Conservation (phyloP, 441 rosid genomes). For the Flueggea neowawraea region DNA sequence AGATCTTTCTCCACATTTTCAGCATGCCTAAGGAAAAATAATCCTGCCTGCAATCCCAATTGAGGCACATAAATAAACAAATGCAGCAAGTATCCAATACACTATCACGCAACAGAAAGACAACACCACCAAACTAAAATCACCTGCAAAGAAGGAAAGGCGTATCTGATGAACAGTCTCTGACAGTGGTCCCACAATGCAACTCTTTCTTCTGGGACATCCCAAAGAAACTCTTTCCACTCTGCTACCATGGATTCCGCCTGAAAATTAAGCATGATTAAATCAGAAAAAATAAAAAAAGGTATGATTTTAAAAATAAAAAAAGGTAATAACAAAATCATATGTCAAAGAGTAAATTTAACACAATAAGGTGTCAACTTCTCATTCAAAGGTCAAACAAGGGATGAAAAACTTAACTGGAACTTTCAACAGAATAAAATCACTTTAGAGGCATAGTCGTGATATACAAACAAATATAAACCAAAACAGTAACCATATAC, state of each 20-base stretch:
- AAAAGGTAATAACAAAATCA: neutral
- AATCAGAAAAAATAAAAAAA: constrained; percentile 9
- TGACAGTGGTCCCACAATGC: constrained; percentile 99
- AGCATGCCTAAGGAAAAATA: constrained; percentile 95
- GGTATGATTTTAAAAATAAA: too few relatives aligned
- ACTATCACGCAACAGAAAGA: neutral
- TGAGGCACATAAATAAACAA: constrained; percentile 6
- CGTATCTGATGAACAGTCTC: constrained; percentile 79
- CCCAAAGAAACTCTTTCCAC: constrained; percentile 99
- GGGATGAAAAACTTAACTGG: too few relatives aligned
- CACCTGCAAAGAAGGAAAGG: constrained; percentile 92
- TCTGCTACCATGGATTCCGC: constrained; percentile 99
- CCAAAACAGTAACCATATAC: too few relatives aligned
- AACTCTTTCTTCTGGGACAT: constrained; percentile 99
- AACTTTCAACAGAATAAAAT: too few relatives aligned
- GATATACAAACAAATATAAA: too few relatives aligned
- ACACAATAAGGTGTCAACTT: too few relatives aligned
- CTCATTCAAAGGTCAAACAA: too few relatives aligned
- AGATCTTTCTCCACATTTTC: constrained; percentile 97
- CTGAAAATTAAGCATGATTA: constrained; percentile 33
- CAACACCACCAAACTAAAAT: constrained; percentile 5
- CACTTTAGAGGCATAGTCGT: too few relatives aligned
- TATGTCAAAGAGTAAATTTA: neutral
- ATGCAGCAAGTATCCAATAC: constrained; percentile 17
- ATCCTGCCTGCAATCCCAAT: constrained; percentile 73